Evolutionary conservation across 2,329 filamentous ascomycete genomes (phyloP).

Genomic region (Colletotrichum scovillei): DNA sequence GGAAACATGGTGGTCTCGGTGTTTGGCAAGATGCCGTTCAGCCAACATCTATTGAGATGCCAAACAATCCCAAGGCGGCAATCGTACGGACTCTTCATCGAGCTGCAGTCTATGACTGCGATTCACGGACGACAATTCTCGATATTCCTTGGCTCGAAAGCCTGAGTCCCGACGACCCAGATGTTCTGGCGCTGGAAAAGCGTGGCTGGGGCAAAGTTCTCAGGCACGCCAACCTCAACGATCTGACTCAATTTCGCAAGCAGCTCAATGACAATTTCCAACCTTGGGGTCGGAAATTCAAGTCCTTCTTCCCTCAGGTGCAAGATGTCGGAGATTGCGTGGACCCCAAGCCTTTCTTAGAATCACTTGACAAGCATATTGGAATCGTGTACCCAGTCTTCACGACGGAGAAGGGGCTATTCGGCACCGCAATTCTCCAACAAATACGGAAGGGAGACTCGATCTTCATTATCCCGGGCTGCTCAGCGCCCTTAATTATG

Average conservation of each 20-base stretch:
- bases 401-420: constrained; percentile 8
- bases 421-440: constrained; percentile 13
- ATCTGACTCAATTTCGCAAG: constrained; percentile 14
- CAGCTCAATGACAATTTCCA: constrained; percentile 6
- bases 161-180: constrained; percentile 1
- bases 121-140: constrained; percentile 2
- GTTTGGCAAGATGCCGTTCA: neutral
- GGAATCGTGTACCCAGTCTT: constrained; percentile 25
- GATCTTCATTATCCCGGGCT: constrained; percentile 9
- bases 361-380: constrained; percentile 22
- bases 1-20: constrained; percentile 8
- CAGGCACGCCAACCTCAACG: constrained; percentile 23
- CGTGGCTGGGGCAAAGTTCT: constrained; percentile 19
- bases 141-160: constrained; percentile 26
- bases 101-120: constrained; percentile 8
- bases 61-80: neutral
- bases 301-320: neutral
- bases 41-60: neutral
- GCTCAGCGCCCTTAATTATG: constrained; percentile 22
- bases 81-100: constrained; percentile 13
- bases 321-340: constrained; percentile 4
- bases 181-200: neutral
- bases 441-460: constrained; percentile 16
- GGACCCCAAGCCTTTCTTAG: constrained; percentile 1
- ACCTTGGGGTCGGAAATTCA: constrained; percentile 6